Evolutionary conservation across 176 grass and related monocot genomes (phyloP).

Genomic region (Calamus simplicifolius): DNA sequence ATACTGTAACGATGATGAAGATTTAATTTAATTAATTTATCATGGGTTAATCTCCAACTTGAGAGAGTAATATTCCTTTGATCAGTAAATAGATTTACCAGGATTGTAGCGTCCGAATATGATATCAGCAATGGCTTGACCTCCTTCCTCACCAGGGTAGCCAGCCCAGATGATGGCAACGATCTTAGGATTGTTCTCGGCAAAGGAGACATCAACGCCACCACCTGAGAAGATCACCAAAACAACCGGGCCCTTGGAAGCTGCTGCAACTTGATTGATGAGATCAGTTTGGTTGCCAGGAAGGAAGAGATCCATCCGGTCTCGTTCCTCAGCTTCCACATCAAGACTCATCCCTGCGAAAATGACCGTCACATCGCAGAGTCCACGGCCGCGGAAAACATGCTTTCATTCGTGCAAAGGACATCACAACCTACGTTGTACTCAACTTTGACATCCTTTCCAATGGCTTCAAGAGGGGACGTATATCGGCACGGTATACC

Average conservation of each 20-base stretch:
- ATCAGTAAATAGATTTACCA: no score
- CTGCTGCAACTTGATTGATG: neutral
- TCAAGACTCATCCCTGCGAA: neutral
- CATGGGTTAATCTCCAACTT: no score
- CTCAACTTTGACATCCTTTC: neutral
- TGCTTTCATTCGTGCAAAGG: neutral
- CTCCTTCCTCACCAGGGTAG: neutral
- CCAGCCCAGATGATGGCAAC: constrained; percentile 3
- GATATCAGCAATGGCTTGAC: neutral
- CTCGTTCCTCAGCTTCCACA: neutral
- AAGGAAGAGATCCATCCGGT: neutral
- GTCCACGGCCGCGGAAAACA: neutral
- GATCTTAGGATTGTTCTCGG: neutral
- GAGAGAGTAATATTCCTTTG: no score
- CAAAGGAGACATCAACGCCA: neutral
- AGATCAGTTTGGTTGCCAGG: neutral
- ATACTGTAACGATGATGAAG: no score
- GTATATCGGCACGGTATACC: neutral
- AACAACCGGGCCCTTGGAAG: neutral
- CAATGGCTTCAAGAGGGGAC: neutral
- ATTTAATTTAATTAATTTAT: no score
- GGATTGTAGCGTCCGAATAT: no score
- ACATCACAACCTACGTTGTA: neutral
- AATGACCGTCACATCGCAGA: neutral
- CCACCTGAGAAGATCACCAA: constrained; percentile 1